A percentile compares a stretch with the other conserved stretches of the same genome.
These are phyloP conservation scores for Leishmania mexicana DNA, from an alignment of 208 protist species.

Conservation along the genomic window DNA sequence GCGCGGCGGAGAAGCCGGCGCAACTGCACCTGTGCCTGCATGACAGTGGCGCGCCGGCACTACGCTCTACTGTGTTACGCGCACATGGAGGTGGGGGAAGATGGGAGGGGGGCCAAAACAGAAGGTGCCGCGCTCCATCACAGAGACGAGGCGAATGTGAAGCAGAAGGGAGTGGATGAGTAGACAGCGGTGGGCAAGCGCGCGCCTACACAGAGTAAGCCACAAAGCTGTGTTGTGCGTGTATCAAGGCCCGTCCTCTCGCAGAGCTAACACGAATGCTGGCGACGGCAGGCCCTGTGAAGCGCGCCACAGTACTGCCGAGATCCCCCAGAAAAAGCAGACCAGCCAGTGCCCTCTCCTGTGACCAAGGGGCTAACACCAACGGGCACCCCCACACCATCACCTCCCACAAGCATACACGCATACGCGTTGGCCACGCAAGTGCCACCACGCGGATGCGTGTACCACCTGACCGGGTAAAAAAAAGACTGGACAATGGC, in stretches of 20 bases:
- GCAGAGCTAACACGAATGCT: not conserved
- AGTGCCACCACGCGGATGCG: not conserved
- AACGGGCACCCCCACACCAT: not conserved
- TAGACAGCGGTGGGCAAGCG: not conserved
- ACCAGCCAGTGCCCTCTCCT: not conserved
- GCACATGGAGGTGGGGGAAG: not conserved
- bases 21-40: constrained; percentile 16
- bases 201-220: not conserved
- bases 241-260: not conserved
- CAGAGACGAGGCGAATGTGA: not conserved
- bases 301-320: not conserved
- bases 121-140: not conserved
- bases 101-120: not conserved
- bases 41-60: not conserved
- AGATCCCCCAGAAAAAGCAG: not conserved
- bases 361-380: not conserved
- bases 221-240: not conserved
- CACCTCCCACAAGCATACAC: not conserved
- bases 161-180: not conserved
- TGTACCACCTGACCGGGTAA: not conserved
- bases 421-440: not conserved
- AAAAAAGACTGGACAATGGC: not conserved
- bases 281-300: not conserved
- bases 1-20: constrained; percentile 31
- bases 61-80: not conserved